phyloP scores from a whole-genome alignment of 768 basidiomycete genomes.

The Rhodocollybia butyracea region DNA sequence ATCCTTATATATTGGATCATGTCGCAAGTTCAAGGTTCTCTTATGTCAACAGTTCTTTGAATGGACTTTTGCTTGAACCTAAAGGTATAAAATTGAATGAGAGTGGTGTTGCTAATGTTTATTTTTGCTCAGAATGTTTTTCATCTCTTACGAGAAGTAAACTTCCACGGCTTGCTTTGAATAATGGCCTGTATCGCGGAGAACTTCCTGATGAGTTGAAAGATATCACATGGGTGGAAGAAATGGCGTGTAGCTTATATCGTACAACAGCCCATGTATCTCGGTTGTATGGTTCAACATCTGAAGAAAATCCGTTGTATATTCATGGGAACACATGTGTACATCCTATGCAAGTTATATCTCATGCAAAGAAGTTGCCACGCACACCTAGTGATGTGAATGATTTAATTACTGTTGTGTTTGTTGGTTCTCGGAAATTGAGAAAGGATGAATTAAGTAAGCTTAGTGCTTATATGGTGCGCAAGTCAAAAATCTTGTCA shows the following conservation, averaged over 20 bases:
- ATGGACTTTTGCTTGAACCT: neutral
- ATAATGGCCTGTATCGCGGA: neutral
- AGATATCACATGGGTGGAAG: neutral
- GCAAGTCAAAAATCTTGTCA: too few species aligned
- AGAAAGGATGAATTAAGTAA: neutral
- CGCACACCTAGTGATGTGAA: neutral
- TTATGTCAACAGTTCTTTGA: neutral
- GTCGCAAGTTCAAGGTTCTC: neutral
- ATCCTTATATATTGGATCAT: neutral
- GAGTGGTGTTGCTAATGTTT: neutral
- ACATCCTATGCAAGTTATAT: neutral
- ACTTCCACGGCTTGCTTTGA: neutral
- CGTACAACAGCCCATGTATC: neutral
- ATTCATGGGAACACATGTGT: conserved; percentile 1
- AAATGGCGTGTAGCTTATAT: neutral
- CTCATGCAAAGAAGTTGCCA: neutral
- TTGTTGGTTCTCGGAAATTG: neutral
- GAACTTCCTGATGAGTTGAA: neutral
- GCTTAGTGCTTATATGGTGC: neutral
- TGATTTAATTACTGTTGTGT: neutral
- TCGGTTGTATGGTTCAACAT: neutral
- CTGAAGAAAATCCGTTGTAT: neutral
- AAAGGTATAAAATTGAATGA: neutral
- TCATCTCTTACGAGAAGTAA: neutral
- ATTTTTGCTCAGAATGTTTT: neutral